A percentile compares a stretch with the other conserved stretches of the same genome.
Conservation (phyloP, 345 rosid species). For the Moricandia arvensis region DNA sequence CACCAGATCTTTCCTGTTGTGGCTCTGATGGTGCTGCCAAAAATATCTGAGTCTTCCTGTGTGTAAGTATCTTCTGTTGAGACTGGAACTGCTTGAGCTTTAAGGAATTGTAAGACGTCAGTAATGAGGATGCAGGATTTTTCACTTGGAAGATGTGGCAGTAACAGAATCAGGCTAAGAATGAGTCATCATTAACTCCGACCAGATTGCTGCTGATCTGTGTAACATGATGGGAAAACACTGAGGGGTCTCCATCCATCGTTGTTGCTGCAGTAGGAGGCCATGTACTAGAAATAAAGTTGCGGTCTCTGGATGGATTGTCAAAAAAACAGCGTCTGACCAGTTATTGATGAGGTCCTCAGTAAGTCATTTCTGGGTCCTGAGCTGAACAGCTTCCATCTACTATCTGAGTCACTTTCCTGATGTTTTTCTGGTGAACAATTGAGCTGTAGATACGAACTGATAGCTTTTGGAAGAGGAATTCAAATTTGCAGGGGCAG, state of each 20-base stretch:
- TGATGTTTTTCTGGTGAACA: conserved; percentile 43
- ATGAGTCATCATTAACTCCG: conserved; percentile 37
- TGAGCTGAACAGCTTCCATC: conserved; percentile 33
- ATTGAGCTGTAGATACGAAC: conserved; percentile 33
- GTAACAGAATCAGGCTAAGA: conserved; percentile 33
- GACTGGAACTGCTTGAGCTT: conserved; percentile 37
- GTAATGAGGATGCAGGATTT: conserved; percentile 32
- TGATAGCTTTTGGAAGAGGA: conserved; percentile 53
- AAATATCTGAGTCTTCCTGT: conserved; percentile 50
- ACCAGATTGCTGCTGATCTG: conserved; percentile 43
- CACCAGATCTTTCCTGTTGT: conserved; percentile 29
- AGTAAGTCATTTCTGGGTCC: conserved; percentile 34
- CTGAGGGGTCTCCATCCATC: conserved; percentile 23
- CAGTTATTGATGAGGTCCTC: conserved; percentile 38
- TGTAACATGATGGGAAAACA: conserved; percentile 35
- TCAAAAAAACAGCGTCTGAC: conserved; percentile 50
- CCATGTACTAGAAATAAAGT: conserved; percentile 54
- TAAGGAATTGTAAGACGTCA: conserved; percentile 26
- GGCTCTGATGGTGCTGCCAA: conserved; percentile 44
- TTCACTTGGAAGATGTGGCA: conserved; percentile 41
- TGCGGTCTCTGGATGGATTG: conserved; percentile 46
- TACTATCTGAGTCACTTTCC: conserved; percentile 40
- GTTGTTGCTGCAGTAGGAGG: conserved; percentile 34
- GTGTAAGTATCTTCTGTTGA: conserved; percentile 42
- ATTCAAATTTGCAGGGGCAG: conserved; percentile 42